Percentiles rank a stretch among this genome's conserved stretches.
These are phyloP conservation scores for Coniochaeta prunicola DNA, from an alignment of 2,329 filamentous ascomycete genomes.

Conservation along the genomic window DNA sequence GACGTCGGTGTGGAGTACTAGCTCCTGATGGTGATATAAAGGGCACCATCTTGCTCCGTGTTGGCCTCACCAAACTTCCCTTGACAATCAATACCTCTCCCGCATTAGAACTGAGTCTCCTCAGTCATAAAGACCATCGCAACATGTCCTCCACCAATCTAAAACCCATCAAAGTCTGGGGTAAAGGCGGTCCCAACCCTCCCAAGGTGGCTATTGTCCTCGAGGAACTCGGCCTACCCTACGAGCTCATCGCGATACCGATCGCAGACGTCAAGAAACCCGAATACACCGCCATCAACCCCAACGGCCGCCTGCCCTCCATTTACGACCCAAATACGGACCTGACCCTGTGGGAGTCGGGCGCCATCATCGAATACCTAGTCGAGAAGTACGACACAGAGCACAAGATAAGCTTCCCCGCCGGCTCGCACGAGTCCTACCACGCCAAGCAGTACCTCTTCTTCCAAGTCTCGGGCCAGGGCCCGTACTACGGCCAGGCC, in stretches of 20 bases:
- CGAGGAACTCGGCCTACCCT: slow-evolving; percentile 28
- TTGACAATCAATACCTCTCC: too few relatives aligned
- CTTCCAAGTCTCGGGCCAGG: slow-evolving; percentile 36
- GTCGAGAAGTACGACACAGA: not conserved
- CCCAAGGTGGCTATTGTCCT: slow-evolving; percentile 25
- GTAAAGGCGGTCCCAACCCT: slow-evolving; percentile 10
- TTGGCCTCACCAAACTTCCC: too few relatives aligned
- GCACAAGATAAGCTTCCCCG: not conserved
- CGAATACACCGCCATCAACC: slow-evolving; percentile 20
- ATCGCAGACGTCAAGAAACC: slow-evolving; percentile 17
- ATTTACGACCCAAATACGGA: slow-evolving; percentile 26
- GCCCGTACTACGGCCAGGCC: slow-evolving; percentile 35
- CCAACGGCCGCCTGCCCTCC: slow-evolving; percentile 26
- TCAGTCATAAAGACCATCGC: not conserved
- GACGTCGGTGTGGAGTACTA: too few relatives aligned
- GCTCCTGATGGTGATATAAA: too few relatives aligned
- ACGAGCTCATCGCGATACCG: slow-evolving; percentile 16
- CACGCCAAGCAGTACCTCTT: not conserved
- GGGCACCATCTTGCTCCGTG: too few relatives aligned
- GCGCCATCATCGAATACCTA: not conserved
- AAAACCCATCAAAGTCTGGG: slow-evolving; percentile 1
- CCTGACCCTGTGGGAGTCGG: slow-evolving; percentile 14
- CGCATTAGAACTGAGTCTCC: too few relatives aligned
- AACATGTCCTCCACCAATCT: not conserved
- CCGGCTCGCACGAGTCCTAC: not conserved